These are phyloP conservation scores for Arbutus unedo DNA, from an alignment of 148 eudicot species.

Conservation along the genomic window DNA sequence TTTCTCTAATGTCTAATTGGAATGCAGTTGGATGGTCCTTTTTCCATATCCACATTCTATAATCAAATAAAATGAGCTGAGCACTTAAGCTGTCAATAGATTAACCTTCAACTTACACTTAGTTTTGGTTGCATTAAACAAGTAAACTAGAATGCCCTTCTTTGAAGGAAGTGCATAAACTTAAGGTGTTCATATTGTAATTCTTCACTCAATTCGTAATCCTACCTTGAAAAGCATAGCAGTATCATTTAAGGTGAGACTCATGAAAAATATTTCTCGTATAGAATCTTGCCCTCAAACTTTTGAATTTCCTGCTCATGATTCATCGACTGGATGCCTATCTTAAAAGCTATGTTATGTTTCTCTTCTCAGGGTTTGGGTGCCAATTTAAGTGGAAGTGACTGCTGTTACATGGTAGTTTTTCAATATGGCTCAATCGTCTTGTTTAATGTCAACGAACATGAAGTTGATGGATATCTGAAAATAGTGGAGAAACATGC, in stretches of 20 bases:
- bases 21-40: not conserved
- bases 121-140: not conserved
- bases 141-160: not conserved
- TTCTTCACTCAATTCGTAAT: not conserved
- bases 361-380: slow-evolving; percentile 55
- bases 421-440: slow-evolving; percentile 94
- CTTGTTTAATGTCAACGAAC: slow-evolving; percentile 79
- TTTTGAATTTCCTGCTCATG: not conserved
- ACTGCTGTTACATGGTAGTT: slow-evolving; percentile 78
- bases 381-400: slow-evolving; percentile 66
- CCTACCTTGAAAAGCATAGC: too few relatives aligned
- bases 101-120: not conserved
- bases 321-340: not conserved
- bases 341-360: not conserved
- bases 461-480: slow-evolving; percentile 75
- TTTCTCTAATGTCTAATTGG: not conserved
- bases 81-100: not conserved
- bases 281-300: not conserved
- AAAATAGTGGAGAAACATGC: slow-evolving; percentile 79
- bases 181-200: not conserved
- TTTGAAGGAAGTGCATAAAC: not conserved
- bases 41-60: not conserved
- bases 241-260: not conserved
- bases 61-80: not conserved
- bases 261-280: not conserved